These are phyloP conservation scores for Pseudogymnoascus sp. DNA, from an alignment of 2,329 filamentous ascomycete genomes.

Conservation along the genomic window DNA sequence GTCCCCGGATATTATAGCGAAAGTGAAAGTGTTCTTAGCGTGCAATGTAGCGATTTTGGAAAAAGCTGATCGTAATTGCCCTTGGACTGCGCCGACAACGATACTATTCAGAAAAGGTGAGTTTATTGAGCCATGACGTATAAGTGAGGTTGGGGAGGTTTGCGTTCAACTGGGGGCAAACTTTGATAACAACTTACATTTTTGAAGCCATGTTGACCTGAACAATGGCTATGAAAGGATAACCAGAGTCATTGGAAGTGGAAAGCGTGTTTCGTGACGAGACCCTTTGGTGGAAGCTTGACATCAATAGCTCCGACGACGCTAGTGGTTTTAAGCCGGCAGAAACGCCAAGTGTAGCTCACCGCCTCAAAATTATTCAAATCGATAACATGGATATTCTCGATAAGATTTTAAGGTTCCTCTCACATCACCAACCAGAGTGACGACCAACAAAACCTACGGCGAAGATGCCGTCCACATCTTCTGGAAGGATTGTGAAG, in stretches of 20 bases:
- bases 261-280: not conserved
- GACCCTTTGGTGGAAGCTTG: not conserved
- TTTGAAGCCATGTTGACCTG: slow-evolving; percentile 44
- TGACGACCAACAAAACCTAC: slow-evolving; percentile 3
- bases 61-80: slow-evolving; percentile 68
- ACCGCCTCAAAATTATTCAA: slow-evolving; percentile 9
- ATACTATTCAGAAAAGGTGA: slow-evolving; percentile 19
- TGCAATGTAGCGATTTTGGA: slow-evolving; percentile 75
- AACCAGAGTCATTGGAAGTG: not conserved
- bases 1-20: slow-evolving; percentile 78
- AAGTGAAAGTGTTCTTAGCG: slow-evolving; percentile 78
- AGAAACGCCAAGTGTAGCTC: not conserved
- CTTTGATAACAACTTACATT: slow-evolving; percentile 37
- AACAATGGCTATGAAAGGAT: not conserved
- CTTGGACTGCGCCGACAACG: slow-evolving; percentile 76
- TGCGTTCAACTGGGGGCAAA: not conserved
- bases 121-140: slow-evolving; percentile 18
- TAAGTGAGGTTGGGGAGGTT: slow-evolving; percentile 11
- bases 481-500: slow-evolving; percentile 62
- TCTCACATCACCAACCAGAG: slow-evolving; percentile 6
- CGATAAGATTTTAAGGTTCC: slow-evolving; percentile 8
- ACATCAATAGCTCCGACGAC: not conserved
- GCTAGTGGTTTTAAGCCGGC: slow-evolving; percentile 6
- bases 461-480: slow-evolving; percentile 52
- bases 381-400: slow-evolving; percentile 7